Conservation (phyloP, 2,329 filamentous ascomycete genomes). For the Sarocladium oryzae region DNA sequence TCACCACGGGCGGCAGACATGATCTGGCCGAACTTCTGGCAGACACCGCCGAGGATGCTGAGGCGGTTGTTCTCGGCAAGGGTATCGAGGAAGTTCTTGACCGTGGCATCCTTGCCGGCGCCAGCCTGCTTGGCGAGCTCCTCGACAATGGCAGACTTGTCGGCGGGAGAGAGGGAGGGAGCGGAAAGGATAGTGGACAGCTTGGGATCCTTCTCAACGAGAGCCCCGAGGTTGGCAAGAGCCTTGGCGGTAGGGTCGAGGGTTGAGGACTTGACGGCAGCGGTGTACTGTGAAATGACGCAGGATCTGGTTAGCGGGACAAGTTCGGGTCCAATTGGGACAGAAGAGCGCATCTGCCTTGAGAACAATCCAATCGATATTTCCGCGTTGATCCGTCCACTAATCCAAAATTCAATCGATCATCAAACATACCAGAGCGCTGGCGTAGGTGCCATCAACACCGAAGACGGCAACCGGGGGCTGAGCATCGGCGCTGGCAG, state of each 20-base stretch:
- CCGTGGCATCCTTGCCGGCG: slow-evolving; percentile 61
- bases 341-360: background rate
- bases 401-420: background rate
- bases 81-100: slow-evolving; percentile 89
- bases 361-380: background rate
- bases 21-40: slow-evolving; percentile 78
- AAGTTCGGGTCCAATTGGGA: background rate
- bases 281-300: slow-evolving; percentile 70
- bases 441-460: slow-evolving; percentile 96
- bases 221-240: slow-evolving; percentile 60
- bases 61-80: slow-evolving; percentile 97
- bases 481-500: slow-evolving; percentile 62
- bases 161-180: slow-evolving; percentile 68
- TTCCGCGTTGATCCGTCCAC: background rate
- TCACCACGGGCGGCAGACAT: slow-evolving; percentile 88
- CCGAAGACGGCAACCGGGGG: slow-evolving; percentile 89
- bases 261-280: slow-evolving; percentile 77
- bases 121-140: slow-evolving; percentile 84
- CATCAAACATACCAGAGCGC: slow-evolving; percentile 74
- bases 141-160: slow-evolving; percentile 80
- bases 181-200: slow-evolving; percentile 68
- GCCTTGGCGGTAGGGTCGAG: slow-evolving; percentile 83
- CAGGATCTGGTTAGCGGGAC: slow-evolving; percentile 3
- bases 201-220: slow-evolving; percentile 79
- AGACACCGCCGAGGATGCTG: slow-evolving; percentile 71